These are phyloP conservation scores for Epichloe coenophiala DNA, from an alignment of 2,329 filamentous ascomycete genomes.

Conservation along the genomic window DNA sequence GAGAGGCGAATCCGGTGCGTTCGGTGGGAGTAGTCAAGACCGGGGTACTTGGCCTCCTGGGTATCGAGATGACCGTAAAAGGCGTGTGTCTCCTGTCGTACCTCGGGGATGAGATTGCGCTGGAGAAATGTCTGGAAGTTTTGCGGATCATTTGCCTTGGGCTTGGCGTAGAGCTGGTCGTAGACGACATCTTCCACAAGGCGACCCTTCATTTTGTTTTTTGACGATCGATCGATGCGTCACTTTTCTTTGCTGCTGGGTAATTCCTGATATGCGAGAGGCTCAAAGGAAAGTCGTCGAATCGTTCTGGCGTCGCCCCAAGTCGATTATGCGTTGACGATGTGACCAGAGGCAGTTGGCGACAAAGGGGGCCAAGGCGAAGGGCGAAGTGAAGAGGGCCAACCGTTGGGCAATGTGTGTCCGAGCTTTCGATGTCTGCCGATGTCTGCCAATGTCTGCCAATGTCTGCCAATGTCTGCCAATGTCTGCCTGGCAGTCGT, in stretches of 20 bases:
- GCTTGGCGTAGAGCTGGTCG: slow-evolving; percentile 58
- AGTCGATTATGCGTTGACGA: neutral
- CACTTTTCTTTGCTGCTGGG: neutral
- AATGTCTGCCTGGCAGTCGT: neutral
- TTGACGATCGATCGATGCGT: slow-evolving; percentile 10
- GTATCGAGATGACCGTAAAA: slow-evolving; percentile 69
- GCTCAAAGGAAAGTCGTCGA: no score
- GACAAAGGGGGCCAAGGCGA: neutral
- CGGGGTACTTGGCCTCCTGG: slow-evolving; percentile 68
- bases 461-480: no score
- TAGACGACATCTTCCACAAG: slow-evolving; percentile 61
- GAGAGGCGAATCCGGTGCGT: slow-evolving; percentile 67
- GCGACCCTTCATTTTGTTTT: slow-evolving; percentile 60
- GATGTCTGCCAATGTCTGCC: no score
- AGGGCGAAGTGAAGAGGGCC: neutral
- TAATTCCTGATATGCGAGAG: neutral
- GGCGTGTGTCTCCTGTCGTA: slow-evolving; percentile 62
- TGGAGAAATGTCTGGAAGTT: slow-evolving; percentile 59
- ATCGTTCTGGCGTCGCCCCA: no score
- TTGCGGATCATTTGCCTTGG: slow-evolving; percentile 52
- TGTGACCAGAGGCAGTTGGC: neutral
- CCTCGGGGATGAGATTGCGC: slow-evolving; percentile 60
- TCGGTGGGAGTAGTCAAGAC: slow-evolving; percentile 61
- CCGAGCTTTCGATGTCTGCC: neutral
- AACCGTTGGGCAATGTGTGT: neutral